A percentile compares a stretch with the other conserved stretches of the same genome.
Evolutionary conservation across 2,329 filamentous ascomycete genomes (phyloP).

Genomic region (Grosmannia serpens): DNA sequence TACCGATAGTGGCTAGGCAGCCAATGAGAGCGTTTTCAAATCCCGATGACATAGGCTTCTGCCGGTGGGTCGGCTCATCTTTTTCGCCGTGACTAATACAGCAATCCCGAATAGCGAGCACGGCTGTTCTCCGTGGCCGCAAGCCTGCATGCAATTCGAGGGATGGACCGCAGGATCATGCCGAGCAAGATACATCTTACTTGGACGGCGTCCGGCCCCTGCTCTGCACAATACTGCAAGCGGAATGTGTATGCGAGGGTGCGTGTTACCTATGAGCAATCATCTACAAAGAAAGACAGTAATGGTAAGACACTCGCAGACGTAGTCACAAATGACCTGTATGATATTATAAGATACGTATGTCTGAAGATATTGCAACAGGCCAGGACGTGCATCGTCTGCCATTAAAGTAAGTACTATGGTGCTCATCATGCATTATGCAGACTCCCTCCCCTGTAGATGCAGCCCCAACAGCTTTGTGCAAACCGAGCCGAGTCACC

Average conservation of each 20-base stretch:
- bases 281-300: too few species aligned
- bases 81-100: background rate
- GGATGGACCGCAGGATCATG: too few species aligned
- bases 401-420: background rate
- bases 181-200: too few species aligned
- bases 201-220: too few species aligned
- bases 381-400: background rate
- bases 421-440: background rate
- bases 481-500: background rate
- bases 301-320: too few species aligned
- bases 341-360: background rate
- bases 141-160: too few species aligned
- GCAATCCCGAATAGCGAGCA: slow-evolving; percentile 4
- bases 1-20: background rate
- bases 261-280: too few species aligned
- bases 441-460: background rate
- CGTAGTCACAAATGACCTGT: background rate
- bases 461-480: background rate
- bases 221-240: background rate
- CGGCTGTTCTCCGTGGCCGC: background rate
- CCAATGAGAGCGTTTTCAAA: slow-evolving; percentile 5
- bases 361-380: background rate
- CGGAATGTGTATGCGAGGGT: too few species aligned
- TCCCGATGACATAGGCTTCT: slow-evolving; percentile 3
- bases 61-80: background rate